Percentiles rank a stretch among this genome's conserved stretches.
These are phyloP conservation scores for Lentinus brumalis DNA, from an alignment of 768 basidiomycete species.

Conservation along the genomic window DNA sequence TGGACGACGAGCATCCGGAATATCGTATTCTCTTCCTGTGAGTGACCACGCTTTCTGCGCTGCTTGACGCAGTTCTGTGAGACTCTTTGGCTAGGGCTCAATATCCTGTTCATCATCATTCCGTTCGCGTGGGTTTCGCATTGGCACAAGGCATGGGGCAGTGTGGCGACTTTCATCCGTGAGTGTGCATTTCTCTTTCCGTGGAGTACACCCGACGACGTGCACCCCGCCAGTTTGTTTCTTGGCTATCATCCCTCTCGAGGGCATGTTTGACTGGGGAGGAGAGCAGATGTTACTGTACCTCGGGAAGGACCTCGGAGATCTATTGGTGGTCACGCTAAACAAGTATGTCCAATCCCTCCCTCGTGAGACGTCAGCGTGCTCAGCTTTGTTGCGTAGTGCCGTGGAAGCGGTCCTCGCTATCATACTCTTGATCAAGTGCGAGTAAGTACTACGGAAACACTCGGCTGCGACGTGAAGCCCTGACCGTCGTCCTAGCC, in stretches of 20 bases:
- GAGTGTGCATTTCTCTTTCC: constrained; percentile 19
- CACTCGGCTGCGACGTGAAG: neutral
- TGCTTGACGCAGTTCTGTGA: neutral
- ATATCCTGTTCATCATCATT: constrained; percentile 55
- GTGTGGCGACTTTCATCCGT: constrained; percentile 49
- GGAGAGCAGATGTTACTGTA: constrained; percentile 59
- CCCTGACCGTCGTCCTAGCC: constrained; percentile 33
- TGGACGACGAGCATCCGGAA: constrained; percentile 11
- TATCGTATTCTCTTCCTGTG: constrained; percentile 15
- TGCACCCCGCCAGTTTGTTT: constrained; percentile 51
- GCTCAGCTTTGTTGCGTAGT: constrained; percentile 34
- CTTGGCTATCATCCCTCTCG: constrained; percentile 65
- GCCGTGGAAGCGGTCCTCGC: constrained; percentile 73
- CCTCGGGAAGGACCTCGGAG: constrained; percentile 59
- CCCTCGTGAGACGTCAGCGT: neutral
- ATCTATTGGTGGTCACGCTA: constrained; percentile 63
- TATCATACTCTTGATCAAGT: constrained; percentile 65
- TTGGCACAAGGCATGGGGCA: constrained; percentile 40
- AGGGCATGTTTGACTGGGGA: constrained; percentile 67
- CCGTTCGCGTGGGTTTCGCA: constrained; percentile 65
- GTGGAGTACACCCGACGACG: neutral
- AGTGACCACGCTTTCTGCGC: neutral
- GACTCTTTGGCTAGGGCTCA: constrained; percentile 46
- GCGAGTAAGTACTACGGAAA: constrained; percentile 53
- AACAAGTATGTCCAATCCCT: constrained; percentile 53